phyloP scores from a whole-genome alignment of 2,329 filamentous ascomycete genomes.

The Microdochium nivale region DNA sequence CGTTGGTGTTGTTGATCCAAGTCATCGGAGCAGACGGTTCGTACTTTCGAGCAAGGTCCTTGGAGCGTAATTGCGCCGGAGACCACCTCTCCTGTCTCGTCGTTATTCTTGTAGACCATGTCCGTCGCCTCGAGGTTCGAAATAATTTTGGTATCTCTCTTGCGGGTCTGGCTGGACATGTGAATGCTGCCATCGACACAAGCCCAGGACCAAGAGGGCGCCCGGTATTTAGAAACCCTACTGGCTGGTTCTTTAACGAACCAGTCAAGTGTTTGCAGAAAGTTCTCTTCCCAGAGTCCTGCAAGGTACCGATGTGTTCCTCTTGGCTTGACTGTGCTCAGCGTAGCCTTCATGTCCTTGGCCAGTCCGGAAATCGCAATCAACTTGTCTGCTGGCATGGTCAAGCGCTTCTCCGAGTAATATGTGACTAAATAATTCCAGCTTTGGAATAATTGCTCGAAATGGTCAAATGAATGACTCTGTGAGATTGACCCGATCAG shows the following conservation, averaged over 20 bases:
- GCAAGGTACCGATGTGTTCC: conserved; percentile 6
- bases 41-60: background rate
- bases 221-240: conserved; percentile 4
- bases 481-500: no score
- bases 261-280: conserved; percentile 8
- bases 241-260: background rate
- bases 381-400: conserved; percentile 9
- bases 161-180: background rate
- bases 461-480: conserved; percentile 1
- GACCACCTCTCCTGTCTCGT: background rate
- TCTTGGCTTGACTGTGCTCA: background rate
- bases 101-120: background rate
- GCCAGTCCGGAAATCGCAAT: conserved; percentile 11
- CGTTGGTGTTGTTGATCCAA: no score
- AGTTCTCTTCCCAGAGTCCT: conserved; percentile 6
- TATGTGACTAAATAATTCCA: background rate
- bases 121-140: background rate
- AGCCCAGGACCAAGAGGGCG: conserved; percentile 13
- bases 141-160: background rate
- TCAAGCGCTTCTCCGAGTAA: conserved; percentile 6
- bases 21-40: no score
- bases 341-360: conserved; percentile 4
- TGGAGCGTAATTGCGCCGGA: background rate
- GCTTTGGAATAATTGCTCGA: background rate
- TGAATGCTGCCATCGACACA: conserved; percentile 8